Base-by-base conservation (phyloP, 2,329 filamentous ascomycete genomes). In the Monosporascus sp. region DNA sequence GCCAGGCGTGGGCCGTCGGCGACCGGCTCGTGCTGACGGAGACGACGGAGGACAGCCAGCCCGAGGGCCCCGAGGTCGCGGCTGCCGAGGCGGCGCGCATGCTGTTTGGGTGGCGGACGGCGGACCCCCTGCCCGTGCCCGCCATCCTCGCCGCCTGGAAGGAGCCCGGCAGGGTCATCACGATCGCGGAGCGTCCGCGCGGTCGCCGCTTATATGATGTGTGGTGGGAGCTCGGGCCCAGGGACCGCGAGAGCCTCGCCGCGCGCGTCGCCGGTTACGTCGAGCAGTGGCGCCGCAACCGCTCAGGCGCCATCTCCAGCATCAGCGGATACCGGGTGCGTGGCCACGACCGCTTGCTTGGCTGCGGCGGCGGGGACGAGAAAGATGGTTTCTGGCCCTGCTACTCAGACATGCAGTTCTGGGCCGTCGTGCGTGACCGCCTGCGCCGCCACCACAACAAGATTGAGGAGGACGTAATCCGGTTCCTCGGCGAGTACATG, bases 71-170 rank as follows among this genome's bases (percentile, higher is more conserved):
- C 9, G 50, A 61, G 6, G 57, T 62, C 8, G 56, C 62, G 5
- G 39, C 63, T 7, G 55, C 57, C 11, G 49, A 62, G 31, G 62
- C 60, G 1, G 50, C 54, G 7, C 48, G 57, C 36, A 37, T 62
- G 8, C 37, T 66, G 4, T 51, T 49, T 18, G 52, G 31, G 31
- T 11, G 31, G 31, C 31, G 38, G 17, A 44, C 48, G 9, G 57
- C 50, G 9, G 31, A 14, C 3, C 49, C 43, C 2, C 58, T 65
- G 8, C 65, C 64, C 8, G 55, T 61, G 2, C 62, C 58, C 1
- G 57, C 54, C 39, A 55, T 67, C 20, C 54, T 61, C 7, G 60
- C 61, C 15, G 60, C 60, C 4, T 67, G 65, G 65, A 66, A 62
- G 44, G 64, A 66, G 48, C 52, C 59, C 9, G 60, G 60, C 3